Percentiles rank a stretch among this genome's conserved stretches.
Conservation (phyloP, 345 rosid genomes). For the Barbarea vulgaris region DNA sequence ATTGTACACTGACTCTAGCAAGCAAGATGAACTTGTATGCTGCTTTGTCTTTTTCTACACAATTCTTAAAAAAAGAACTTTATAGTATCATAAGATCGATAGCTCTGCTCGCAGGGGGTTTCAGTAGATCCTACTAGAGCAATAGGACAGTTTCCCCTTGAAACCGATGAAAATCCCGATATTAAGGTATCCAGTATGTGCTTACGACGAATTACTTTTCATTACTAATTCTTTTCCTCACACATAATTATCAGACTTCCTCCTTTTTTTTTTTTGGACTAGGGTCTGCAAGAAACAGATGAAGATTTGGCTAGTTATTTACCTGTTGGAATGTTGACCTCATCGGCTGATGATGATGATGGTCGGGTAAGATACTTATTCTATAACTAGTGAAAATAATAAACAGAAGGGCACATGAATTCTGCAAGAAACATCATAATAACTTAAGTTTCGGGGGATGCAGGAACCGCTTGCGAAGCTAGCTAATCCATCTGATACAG, state of each 20-base stretch:
- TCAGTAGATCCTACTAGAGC: background rate
- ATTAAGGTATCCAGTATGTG: background rate
- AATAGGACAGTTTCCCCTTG: background rate
- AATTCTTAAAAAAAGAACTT: background rate
- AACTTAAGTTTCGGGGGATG: background rate
- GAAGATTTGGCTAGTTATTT: background rate
- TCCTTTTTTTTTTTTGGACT: background rate
- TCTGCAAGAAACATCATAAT: background rate
- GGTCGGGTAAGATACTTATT: background rate
- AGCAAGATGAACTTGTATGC: background rate
- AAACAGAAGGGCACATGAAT: background rate
- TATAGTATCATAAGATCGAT: background rate
- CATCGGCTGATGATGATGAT: background rate
- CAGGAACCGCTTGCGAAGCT: background rate
- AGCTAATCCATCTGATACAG: conserved; percentile 12
- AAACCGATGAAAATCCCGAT: background rate
- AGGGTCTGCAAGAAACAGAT: background rate
- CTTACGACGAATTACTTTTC: background rate
- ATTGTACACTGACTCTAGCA: background rate
- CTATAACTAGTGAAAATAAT: background rate
- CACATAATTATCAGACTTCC: background rate
- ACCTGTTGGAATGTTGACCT: background rate
- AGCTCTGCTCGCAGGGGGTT: background rate
- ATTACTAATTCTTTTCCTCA: background rate
- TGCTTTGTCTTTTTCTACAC: background rate